Evolutionary conservation across 345 rosid genomes (phyloP), one percentile per base, ranked within the genome.

Genomic region (Citrus cavaleriei): DNA sequence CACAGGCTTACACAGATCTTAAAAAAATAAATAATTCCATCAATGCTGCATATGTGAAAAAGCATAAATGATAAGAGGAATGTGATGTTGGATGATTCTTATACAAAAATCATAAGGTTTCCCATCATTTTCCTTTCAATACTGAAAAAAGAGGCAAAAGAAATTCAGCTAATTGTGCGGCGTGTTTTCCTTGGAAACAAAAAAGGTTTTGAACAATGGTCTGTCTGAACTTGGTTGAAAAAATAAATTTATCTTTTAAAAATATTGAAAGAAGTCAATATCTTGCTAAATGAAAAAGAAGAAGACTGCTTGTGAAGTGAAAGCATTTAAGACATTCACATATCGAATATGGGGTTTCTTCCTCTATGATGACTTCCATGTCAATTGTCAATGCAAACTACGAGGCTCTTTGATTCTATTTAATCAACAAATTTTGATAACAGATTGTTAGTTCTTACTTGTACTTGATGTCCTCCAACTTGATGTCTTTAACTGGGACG

Each of bases 391-490:
- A 12, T 12, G 40, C 25, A 70, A 42, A 42, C 0, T 25, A 72
- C 21, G 12, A 55, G 30, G 32, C 49, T 24, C 6, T n/a, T 57
- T 34, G 65, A 58, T 73, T 57, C 30, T 10, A 73, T 14, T 24
- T n/a, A 73, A n/a, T 14, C 51, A n/a, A 16, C 18, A 74, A 61
- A 2, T 7, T 16, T 19, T 7, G 12, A n/a, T 57, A 46, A 25
- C 16, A 58, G 32, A 54, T 22, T 55, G 38, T 10, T 54, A 42
- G 70, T 37, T 82, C 94, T 86, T 88, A 95, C 98, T 88, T 92
- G 82, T 24, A 95, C 83, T 91, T 94, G 57, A 96, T 92, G 40
- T 92, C 94, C 74, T 89, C 92, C 83, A 85, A 74, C 28, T 88
- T 89, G 80, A 95, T 5, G 73, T 83, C 90, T 79, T 93, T 87